Evolutionary conservation across 202 grass and related monocot species (phyloP).

Genomic region (Musa balbisiana): DNA sequence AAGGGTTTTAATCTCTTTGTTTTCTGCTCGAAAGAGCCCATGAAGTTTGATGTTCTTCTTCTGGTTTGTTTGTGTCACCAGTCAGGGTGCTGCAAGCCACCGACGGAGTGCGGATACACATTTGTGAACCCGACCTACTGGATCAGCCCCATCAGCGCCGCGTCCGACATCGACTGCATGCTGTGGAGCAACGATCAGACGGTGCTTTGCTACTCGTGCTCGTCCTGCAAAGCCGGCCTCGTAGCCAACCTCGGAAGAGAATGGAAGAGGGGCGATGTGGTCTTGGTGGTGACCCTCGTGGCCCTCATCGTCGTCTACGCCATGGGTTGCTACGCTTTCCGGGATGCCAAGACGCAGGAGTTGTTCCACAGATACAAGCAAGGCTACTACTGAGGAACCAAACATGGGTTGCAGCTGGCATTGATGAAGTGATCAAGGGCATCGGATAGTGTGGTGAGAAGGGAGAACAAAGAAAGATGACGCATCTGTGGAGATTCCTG

Average conservation of each 20-base stretch:
- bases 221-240: conserved; percentile 74
- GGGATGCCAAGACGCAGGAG: conserved; percentile 50
- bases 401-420: too few species aligned
- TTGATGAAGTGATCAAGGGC: too few species aligned
- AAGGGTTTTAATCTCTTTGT: too few species aligned
- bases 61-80: background rate
- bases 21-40: too few species aligned
- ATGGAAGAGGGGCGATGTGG: conserved; percentile 58
- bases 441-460: background rate
- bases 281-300: conserved; percentile 25
- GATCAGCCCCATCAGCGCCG: conserved; percentile 61
- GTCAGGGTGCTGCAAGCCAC: conserved; percentile 92
- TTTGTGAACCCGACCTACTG: conserved; percentile 62
- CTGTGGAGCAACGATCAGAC: conserved; percentile 73
- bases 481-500: background rate
- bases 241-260: conserved; percentile 55
- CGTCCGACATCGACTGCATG: conserved; percentile 42
- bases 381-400: conserved; percentile 24
- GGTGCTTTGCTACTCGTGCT: conserved; percentile 61
- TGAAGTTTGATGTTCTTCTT: too few species aligned
- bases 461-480: background rate
- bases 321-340: conserved; percentile 65
- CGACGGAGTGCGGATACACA: conserved; percentile 74
- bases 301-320: conserved; percentile 47
- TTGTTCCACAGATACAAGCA: conserved; percentile 71